Evolutionary conservation across 495 filamentous ascomycete genomes (phyloP).

Genomic region (Neurospora sp.): DNA sequence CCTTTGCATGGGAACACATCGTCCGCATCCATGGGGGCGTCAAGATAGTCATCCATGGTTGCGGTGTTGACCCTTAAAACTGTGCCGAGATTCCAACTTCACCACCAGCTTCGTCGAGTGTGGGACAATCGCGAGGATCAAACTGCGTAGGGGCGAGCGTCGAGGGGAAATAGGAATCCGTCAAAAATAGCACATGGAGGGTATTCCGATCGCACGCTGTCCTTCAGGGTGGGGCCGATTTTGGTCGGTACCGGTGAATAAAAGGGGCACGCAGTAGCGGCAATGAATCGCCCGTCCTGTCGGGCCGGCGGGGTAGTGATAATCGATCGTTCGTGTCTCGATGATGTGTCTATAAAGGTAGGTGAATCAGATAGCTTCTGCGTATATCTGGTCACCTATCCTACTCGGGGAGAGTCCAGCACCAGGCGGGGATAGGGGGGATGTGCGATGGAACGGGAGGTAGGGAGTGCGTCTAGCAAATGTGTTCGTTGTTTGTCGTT

Average conservation of each 20-base stretch:
- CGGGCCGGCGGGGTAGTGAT: neutral
- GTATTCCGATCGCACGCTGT: neutral
- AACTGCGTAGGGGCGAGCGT: neutral
- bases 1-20: conserved; percentile 95
- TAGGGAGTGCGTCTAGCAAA: neutral
- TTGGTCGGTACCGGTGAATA: neutral
- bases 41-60: conserved; percentile 55
- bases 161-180: neutral
- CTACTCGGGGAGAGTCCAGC: neutral
- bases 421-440: neutral
- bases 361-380: neutral
- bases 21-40: conserved; percentile 77
- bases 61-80: neutral
- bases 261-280: neutral
- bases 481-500: neutral
- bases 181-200: conserved; percentile 5
- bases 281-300: neutral
- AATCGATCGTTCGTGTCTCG: neutral
- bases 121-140: neutral
- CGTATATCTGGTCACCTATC: neutral
- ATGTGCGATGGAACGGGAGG: neutral
- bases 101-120: neutral
- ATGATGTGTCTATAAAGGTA: neutral
- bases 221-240: neutral
- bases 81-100: neutral